phyloP scores from a whole-genome alignment of 768 basidiomycete genomes.

The Suillus tomentosus region DNA sequence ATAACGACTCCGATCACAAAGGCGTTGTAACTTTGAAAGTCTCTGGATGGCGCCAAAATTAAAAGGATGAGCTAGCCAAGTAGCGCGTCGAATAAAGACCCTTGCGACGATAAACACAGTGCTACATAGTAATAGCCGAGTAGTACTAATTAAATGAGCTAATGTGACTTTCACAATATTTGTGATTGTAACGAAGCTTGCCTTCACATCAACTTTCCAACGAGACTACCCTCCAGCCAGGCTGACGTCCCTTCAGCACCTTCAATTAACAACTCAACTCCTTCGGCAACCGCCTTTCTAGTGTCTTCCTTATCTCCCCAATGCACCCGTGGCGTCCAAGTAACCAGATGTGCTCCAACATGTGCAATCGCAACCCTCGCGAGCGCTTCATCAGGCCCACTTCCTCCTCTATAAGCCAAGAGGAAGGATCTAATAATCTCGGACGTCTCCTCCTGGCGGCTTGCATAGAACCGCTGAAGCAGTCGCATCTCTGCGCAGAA shows the following conservation, averaged over 20 bases:
- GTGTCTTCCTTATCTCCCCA: conserved; percentile 55
- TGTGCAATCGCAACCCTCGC: conserved; percentile 45
- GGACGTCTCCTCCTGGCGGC: conserved; percentile 37
- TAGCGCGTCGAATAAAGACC: neutral
- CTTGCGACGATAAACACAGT: no score
- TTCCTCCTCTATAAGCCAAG: conserved; percentile 40
- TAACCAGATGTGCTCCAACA: conserved; percentile 56
- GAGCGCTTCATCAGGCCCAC: conserved; percentile 26
- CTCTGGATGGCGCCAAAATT: neutral
- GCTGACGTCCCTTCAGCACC: conserved; percentile 32
- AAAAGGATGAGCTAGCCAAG: neutral
- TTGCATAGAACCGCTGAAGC: conserved; percentile 49
- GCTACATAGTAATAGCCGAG: no score
- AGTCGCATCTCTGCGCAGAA: conserved; percentile 61
- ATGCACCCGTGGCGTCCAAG: conserved; percentile 47
- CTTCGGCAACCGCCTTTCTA: conserved; percentile 51
- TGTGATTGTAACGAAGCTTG: neutral
- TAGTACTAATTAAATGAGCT: no score
- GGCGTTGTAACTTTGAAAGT: neutral
- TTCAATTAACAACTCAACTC: conserved; percentile 45
- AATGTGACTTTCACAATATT: neutral
- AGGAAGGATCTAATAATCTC: conserved; percentile 48
- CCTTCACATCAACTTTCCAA: conserved; percentile 23
- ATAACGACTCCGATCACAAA: neutral
- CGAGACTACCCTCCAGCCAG: conserved; percentile 30